These are phyloP conservation scores for Macrolepiota fuliginosa DNA, from an alignment of 768 basidiomycete species.

Conservation along the genomic window DNA sequence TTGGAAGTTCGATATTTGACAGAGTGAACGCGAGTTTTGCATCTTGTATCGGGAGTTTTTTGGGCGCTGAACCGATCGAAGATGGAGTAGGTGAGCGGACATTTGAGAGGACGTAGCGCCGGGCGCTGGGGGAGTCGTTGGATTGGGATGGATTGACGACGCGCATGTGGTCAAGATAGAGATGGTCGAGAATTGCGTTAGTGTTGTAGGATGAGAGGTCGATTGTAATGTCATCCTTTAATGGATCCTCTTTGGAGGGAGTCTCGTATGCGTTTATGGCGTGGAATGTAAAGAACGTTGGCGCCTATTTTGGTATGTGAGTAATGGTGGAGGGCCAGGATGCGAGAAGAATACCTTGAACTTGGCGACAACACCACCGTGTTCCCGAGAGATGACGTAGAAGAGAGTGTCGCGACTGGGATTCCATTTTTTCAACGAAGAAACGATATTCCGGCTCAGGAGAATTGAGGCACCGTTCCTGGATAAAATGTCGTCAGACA, in stretches of 20 bases:
- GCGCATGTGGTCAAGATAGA: conserved; percentile 8
- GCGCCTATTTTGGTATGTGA: background rate
- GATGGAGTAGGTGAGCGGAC: background rate
- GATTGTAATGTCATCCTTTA: background rate
- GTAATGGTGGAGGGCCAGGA: background rate
- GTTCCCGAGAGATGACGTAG: conserved; percentile 1
- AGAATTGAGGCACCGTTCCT: background rate
- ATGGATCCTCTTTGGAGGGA: background rate
- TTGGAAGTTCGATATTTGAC: conserved; percentile 4
- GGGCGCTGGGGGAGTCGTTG: background rate
- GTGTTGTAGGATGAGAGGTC: conserved; percentile 2
- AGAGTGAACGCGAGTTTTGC: background rate
- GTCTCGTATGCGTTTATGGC: conserved; percentile 4
- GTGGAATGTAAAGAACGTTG: conserved; percentile 6
- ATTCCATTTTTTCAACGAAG: conserved; percentile 2
- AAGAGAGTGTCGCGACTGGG: background rate
- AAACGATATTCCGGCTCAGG: background rate
- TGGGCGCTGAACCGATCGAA: background rate
- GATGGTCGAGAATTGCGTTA: conserved; percentile 2
- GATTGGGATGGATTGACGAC: background rate
- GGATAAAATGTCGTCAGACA: no score
- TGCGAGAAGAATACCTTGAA: background rate
- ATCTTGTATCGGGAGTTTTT: background rate
- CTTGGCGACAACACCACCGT: conserved; percentile 5
- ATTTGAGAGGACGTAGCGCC: background rate